These are phyloP conservation scores for Raphanus raphanistrum DNA, from an alignment of 345 rosid genomes.

Conservation along the genomic window DNA sequence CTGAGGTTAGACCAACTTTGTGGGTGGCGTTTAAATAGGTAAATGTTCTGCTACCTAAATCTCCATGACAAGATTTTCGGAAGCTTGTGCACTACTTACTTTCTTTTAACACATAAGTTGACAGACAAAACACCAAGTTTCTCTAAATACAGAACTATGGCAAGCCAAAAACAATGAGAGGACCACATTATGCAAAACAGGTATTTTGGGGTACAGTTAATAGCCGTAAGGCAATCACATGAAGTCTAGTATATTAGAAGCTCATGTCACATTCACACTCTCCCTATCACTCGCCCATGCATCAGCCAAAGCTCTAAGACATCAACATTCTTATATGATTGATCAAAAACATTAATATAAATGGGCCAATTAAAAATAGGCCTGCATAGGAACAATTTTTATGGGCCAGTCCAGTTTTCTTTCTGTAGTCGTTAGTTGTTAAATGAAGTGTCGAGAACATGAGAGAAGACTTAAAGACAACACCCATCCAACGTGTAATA, in stretches of 20 bases:
- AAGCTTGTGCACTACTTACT: slow-evolving; percentile 8
- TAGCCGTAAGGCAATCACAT: slow-evolving; percentile 23
- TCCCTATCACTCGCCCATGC: slow-evolving; percentile 41
- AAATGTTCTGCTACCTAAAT: slow-evolving; percentile 12
- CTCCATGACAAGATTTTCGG: slow-evolving; percentile 22
- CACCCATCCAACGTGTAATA: slow-evolving; percentile 24
- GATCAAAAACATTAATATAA: neutral
- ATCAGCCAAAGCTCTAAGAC: slow-evolving; percentile 28
- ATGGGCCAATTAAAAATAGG: slow-evolving; percentile 16
- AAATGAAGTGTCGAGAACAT: slow-evolving; percentile 39
- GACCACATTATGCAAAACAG: slow-evolving; percentile 32
- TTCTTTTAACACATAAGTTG: slow-evolving; percentile 15
- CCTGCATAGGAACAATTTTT: slow-evolving; percentile 2
- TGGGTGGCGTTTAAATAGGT: slow-evolving; percentile 31
- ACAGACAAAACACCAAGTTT: slow-evolving; percentile 18
- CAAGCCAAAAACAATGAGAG: slow-evolving; percentile 33
- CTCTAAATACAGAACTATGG: slow-evolving; percentile 22
- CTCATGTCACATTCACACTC: slow-evolving; percentile 22
- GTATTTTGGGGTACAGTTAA: slow-evolving; percentile 17
- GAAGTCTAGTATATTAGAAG: slow-evolving; percentile 14
- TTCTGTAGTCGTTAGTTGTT: neutral
- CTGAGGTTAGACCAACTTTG: slow-evolving; percentile 33
- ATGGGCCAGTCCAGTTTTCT: slow-evolving; percentile 20
- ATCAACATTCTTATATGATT: slow-evolving; percentile 19
- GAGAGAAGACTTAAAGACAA: slow-evolving; percentile 24